Base-by-base conservation (phyloP, 1,139 yeast genomes). In the Wickerhamomyces sp. region DNA sequence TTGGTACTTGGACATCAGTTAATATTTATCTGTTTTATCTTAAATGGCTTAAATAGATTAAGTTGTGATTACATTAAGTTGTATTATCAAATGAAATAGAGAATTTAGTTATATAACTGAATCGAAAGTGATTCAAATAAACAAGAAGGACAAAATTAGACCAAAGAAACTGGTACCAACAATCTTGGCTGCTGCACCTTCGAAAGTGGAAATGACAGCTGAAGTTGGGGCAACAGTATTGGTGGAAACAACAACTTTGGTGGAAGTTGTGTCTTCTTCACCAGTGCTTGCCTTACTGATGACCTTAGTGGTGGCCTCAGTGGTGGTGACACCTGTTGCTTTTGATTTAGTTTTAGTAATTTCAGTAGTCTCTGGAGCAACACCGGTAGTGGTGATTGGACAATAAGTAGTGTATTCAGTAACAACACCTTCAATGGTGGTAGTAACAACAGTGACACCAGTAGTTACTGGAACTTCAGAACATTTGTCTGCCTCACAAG, bases 371-470 rank as follows among this genome's bases (percentile, higher is more conserved):
- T 8, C 17, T 27, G 29, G 18, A 27, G 29, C 18, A 7, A 14
- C 27, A 7, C 7, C 29, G 17, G 29, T n/a, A 9, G 29, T 18
- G 14, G 33, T 19, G 49, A 57, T 45, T 54, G 67, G 67, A 46
- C 68, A 64, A 59, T 58, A 63, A 20, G 67, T 61, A 40, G 67
- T 59, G 58, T 61, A 57, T 48, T 47, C 46, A 45, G 58, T 52
- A 28, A 52, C 51, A 36, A 40, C 46, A 39, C 44, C 45, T 39
- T 45, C 33, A 19, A 43, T 32, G 28, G 52, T 60, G 21, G 60
- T 56, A 32, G 74, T 67, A 37, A 60, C 57, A 29, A 63, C 58
- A 34, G 68, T 60, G 37, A 65, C 58, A 40, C 72, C 67, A 36
- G 73, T 64, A 26, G 64, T 59, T 33, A 60, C 63, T 31, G 67